phyloP scores from a whole-genome alignment of 2,329 filamentous ascomycete species.

The Colletotrichum sublineola region DNA sequence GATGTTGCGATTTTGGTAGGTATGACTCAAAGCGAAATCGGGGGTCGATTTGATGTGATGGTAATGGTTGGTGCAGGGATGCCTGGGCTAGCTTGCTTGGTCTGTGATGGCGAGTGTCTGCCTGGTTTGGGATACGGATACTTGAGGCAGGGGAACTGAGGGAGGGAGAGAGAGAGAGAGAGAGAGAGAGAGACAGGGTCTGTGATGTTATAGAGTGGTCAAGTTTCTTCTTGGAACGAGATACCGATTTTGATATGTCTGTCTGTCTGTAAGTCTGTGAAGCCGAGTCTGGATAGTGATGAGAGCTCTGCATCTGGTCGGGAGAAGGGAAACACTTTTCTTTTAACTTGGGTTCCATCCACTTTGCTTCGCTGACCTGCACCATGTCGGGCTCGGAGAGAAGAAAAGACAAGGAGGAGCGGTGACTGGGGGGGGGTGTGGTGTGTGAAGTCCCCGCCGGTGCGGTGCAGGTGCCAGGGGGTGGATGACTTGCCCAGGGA shows the following conservation, averaged over 20 bases:
- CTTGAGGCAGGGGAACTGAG: neutral
- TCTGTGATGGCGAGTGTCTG: slow-evolving; percentile 29
- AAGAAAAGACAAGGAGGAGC: slow-evolving; percentile 39
- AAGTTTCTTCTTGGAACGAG: slow-evolving; percentile 31
- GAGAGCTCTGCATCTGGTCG: slow-evolving; percentile 22
- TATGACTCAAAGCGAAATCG: slow-evolving; percentile 43
- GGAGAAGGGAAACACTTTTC: slow-evolving; percentile 37
- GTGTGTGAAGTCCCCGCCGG: slow-evolving; percentile 11
- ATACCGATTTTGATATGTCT: slow-evolving; percentile 25
- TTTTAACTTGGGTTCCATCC: slow-evolving; percentile 38
- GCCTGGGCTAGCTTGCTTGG: slow-evolving; percentile 38
- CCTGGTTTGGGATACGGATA: neutral
- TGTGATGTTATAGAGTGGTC: slow-evolving; percentile 21
- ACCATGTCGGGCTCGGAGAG: slow-evolving; percentile 40
- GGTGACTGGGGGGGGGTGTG: slow-evolving; percentile 39
- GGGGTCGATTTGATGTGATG: slow-evolving; percentile 19
- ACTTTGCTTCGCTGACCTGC: slow-evolving; percentile 24
- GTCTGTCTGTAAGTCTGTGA: slow-evolving; percentile 29
- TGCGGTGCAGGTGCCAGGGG: slow-evolving; percentile 32
- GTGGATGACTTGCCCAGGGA: slow-evolving; percentile 24
- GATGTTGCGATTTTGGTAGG: slow-evolving; percentile 41
- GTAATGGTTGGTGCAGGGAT: slow-evolving; percentile 36
- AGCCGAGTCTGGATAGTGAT: slow-evolving; percentile 31
- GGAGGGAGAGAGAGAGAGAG: neutral
- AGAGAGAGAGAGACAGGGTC: slow-evolving; percentile 14